These are phyloP conservation scores for Fusarium sp. DNA, from an alignment of 2,329 filamentous ascomycete genomes.

Conservation along the genomic window DNA sequence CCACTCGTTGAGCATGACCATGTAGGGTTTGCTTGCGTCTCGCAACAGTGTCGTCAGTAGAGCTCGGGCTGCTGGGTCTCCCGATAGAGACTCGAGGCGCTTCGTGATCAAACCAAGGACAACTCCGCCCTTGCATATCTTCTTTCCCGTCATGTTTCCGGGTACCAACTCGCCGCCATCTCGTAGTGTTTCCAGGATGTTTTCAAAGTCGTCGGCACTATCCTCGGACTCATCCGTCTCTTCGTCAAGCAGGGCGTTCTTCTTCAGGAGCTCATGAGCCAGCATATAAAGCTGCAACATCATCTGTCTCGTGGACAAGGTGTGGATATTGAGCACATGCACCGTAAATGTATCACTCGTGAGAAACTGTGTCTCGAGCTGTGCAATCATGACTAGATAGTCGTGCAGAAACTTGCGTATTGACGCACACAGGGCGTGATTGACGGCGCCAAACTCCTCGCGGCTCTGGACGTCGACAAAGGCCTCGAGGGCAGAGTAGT, in stretches of 20 bases:
- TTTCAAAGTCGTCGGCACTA: conserved; percentile 85
- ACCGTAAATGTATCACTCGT: conserved; percentile 89
- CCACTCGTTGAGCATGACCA: conserved; percentile 99
- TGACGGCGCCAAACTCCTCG: conserved; percentile 92
- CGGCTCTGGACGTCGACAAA: conserved; percentile 95
- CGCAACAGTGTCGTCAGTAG: conserved; percentile 82
- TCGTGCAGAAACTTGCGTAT: conserved; percentile 91
- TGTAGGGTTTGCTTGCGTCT: conserved; percentile 92
- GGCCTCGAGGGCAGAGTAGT: conserved; percentile 88
- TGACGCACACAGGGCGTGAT: conserved; percentile 94
- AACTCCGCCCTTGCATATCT: conserved; percentile 94
- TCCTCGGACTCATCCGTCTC: conserved; percentile 75
- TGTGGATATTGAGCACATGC: conserved; percentile 91
- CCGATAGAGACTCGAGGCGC: conserved; percentile 86
- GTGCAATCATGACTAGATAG: conserved; percentile 89
- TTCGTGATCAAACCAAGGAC: conserved; percentile 89
- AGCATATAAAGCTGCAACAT: conserved; percentile 88
- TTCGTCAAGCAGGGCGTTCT: conserved; percentile 86
- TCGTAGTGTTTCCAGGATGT: conserved; percentile 87
- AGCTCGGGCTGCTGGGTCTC: conserved; percentile 85
- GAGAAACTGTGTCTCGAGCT: conserved; percentile 90
- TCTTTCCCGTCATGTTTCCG: conserved; percentile 82
- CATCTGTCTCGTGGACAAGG: conserved; percentile 88
- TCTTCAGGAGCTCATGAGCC: conserved; percentile 84
- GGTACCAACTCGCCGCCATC: conserved; percentile 84